Percentiles rank a stretch among this genome's conserved stretches.
Conservation (phyloP, 495 filamentous ascomycete species). For the Tuber indicum region DNA sequence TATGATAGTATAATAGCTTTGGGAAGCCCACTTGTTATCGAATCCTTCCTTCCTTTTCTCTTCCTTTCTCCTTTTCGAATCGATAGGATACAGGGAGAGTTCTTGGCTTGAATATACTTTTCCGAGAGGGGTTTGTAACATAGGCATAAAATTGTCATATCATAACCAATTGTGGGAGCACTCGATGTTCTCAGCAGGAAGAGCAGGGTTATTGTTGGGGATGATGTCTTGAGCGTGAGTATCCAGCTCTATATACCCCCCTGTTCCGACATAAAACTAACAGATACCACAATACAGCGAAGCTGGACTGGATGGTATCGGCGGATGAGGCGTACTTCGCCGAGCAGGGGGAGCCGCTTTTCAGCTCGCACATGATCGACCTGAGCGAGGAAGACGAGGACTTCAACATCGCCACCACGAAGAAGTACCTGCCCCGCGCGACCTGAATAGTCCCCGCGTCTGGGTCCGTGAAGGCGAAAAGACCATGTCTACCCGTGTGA, state of each 20-base stretch:
- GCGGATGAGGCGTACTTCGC: slow-evolving; percentile 89
- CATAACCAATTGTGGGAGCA: slow-evolving; percentile 53
- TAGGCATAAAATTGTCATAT: not conserved
- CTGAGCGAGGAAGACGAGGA: slow-evolving; percentile 80
- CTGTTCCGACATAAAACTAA: not conserved
- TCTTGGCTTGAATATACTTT: not conserved
- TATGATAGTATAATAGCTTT: not conserved
- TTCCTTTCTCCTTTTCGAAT: not conserved
- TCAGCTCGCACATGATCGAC: slow-evolving; percentile 96
- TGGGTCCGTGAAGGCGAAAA: slow-evolving; percentile 94
- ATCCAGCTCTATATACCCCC: not conserved
- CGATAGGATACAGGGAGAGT: not conserved
- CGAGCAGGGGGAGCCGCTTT: slow-evolving; percentile 83
- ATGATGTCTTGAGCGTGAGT: slow-evolving; percentile 60
- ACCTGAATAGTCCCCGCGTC: slow-evolving; percentile 46
- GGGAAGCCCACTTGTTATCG: not conserved
- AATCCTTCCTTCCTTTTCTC: not conserved
- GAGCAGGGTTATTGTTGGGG: slow-evolving; percentile 76
- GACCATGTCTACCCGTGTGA: slow-evolving; percentile 78
- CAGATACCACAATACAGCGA: slow-evolving; percentile 43
- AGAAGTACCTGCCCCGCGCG: slow-evolving; percentile 81
- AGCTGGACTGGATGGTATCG: slow-evolving; percentile 91
- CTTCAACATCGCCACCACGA: slow-evolving; percentile 83
- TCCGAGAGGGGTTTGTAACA: not conserved
- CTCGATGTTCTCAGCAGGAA: slow-evolving; percentile 65